Percentiles rank a stretch among this genome's conserved stretches.
Conservation (phyloP, 202 grass and related monocot genomes). For the Tripidium arundinaceum region DNA sequence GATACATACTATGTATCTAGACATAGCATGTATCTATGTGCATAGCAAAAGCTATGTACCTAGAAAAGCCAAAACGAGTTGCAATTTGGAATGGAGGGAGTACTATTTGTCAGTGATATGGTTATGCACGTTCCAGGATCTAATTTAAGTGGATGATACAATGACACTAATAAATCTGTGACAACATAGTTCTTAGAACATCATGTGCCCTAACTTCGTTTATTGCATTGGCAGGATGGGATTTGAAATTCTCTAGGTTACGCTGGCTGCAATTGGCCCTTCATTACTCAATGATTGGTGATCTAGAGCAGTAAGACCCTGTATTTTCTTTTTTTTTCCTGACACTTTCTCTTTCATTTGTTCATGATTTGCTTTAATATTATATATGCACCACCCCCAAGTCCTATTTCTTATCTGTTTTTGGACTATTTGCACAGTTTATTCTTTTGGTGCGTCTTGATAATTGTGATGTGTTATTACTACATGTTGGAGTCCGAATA, state of each 20-base stretch:
- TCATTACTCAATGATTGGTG: constrained; percentile 64
- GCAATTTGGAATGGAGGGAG: too few relatives aligned
- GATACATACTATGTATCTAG: not conserved
- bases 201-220: constrained; percentile 31
- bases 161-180: constrained; percentile 9
- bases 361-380: constrained; percentile 20
- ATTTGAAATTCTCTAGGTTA: constrained; percentile 76
- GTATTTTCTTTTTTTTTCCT: constrained; percentile 4
- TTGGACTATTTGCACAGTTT: constrained; percentile 9
- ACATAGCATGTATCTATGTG: not conserved
- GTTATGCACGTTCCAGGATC: not conserved
- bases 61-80: too few relatives aligned
- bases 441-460: constrained; percentile 7
- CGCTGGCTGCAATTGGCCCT: constrained; percentile 85
- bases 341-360: not conserved
- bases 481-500: constrained; percentile 10
- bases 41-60: too few relatives aligned
- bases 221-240: constrained; percentile 80
- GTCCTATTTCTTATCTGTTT: not conserved
- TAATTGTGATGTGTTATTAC: not conserved
- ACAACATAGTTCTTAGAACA: not conserved
- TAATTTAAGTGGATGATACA: constrained; percentile 7
- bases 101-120: constrained; percentile 22
- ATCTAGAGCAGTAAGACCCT: constrained; percentile 88
- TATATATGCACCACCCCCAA: not conserved